phyloP scores from a whole-genome alignment of 371 early-diverging fungal genomes.

The Mortierella sp. region DNA sequence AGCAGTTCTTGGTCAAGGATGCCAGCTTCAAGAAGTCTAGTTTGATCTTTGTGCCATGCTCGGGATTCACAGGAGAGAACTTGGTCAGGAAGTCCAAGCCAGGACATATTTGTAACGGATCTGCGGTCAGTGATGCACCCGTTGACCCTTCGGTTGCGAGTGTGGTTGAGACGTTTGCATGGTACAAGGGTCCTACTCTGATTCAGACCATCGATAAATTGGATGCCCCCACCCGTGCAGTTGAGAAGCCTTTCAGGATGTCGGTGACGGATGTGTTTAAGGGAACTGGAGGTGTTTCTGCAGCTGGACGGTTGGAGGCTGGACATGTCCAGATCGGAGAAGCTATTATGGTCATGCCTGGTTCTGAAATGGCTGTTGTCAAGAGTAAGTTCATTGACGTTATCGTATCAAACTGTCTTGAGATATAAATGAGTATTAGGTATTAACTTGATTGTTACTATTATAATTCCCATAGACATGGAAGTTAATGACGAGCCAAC shows the following conservation, averaged over 20 bases:
- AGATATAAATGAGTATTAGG: too few species aligned
- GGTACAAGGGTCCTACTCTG: slow-evolving; percentile 57
- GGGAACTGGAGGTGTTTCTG: slow-evolving; percentile 83
- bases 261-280: slow-evolving; percentile 90
- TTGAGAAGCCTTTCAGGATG: slow-evolving; percentile 88
- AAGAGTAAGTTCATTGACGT: slow-evolving; percentile 67
- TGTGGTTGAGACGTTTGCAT: slow-evolving; percentile 32
- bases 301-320: slow-evolving; percentile 88
- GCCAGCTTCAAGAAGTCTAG: slow-evolving; percentile 84
- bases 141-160: slow-evolving; percentile 62
- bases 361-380: slow-evolving; percentile 82
- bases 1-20: slow-evolving; percentile 74
- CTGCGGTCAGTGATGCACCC: slow-evolving; percentile 73
- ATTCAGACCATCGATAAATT: slow-evolving; percentile 74
- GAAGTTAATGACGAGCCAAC: slow-evolving; percentile 80
- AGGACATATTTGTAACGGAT: slow-evolving; percentile 77
- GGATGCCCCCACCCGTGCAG: slow-evolving; percentile 78
- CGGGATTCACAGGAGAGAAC: slow-evolving; percentile 93
- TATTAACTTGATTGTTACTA: background rate
- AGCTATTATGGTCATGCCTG: slow-evolving; percentile 84
- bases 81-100: slow-evolving; percentile 64
- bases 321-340: slow-evolving; percentile 93
- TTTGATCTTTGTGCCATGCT: slow-evolving; percentile 86
- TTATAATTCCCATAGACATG: slow-evolving; percentile 62
- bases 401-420: too few species aligned